Conservation (phyloP, 169 alveolate genomes). For the Perkinsus olseni region DNA sequence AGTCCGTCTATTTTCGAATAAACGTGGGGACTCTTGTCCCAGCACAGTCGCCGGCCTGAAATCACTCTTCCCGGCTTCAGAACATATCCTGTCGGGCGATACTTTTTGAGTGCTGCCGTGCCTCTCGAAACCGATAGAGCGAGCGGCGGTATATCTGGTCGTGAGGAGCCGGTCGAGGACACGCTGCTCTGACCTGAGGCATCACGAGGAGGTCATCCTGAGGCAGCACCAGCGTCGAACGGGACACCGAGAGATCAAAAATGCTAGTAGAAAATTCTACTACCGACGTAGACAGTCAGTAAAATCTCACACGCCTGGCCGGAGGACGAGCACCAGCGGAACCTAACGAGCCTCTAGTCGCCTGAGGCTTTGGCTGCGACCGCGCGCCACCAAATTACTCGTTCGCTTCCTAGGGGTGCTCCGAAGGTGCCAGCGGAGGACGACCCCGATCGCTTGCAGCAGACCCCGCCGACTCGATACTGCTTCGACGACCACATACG, state of each 20-base stretch:
- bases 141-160: not conserved
- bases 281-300: not conserved
- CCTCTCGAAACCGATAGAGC: not conserved
- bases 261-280: not conserved
- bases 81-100: not conserved
- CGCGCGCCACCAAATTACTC: slow-evolving; percentile 1
- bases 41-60: not conserved
- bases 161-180: not conserved
- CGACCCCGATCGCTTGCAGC: not conserved
- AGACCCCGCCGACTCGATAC: not conserved
- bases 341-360: not conserved
- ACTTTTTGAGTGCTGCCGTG: not conserved
- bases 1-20: not conserved
- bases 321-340: not conserved
- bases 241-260: not conserved
- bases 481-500: not conserved
- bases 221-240: not conserved
- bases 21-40: not conserved
- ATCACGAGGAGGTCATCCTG: not conserved
- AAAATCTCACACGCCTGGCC: not conserved
- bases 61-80: not conserved
- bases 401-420: not conserved
- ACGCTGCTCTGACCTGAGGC: not conserved
- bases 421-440: not conserved
- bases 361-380: not conserved